Evolutionary conservation across 768 basidiomycete genomes (phyloP), one percentile per base, ranked within the genome.

Genomic region (Tephrocybe sp.): DNA sequence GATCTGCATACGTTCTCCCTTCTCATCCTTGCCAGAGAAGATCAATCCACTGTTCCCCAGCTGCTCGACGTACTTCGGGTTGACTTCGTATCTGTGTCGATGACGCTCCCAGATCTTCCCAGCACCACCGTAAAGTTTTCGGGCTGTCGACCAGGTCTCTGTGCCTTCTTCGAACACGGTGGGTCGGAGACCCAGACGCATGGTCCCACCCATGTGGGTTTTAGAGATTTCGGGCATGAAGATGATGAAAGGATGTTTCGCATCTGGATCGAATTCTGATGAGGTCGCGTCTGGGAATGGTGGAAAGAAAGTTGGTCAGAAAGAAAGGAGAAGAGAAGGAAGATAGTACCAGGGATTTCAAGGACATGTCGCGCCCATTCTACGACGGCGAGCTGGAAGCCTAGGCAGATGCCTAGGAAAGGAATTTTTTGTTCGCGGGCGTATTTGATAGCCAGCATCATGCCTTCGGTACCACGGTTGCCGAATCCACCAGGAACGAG

Each of bases 191-290:
- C 97, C 97, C n/a, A 97, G 80, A 11, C 97, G 86, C 97, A 99
- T 99, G n/a, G 95, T 99, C 18, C 97, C 97, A 44, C 97, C 97
- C 83, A 98, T 92, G 56, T 98, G 94, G 11, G 94, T 97, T 64
- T 87, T 88, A 10, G 93, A 97, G 58, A 99, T 91, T 66, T 99
- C 97, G 15, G 97, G 97, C 97, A 99, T 99, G 79, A 94, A 98
- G 58, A 98, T 78, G 68, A 97, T 76, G 48, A 94, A 76, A 0
- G 88, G 89, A 55, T 86, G 72, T n/a, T 71, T 65, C 1, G 84
- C 72, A 1, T 80, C 67, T 3, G 79, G 62, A 33, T 77, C 68
- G 58, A 98, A 89, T 67, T 99, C 95, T 24, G 82, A 70, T 3
- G 95, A 98, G 40, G 84, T 88, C 4, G 95, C 93, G 48, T 82